Base-by-base conservation (phyloP, 2,329 filamentous ascomycete genomes). In the Paracorniculantispora psalliotae region DNA sequence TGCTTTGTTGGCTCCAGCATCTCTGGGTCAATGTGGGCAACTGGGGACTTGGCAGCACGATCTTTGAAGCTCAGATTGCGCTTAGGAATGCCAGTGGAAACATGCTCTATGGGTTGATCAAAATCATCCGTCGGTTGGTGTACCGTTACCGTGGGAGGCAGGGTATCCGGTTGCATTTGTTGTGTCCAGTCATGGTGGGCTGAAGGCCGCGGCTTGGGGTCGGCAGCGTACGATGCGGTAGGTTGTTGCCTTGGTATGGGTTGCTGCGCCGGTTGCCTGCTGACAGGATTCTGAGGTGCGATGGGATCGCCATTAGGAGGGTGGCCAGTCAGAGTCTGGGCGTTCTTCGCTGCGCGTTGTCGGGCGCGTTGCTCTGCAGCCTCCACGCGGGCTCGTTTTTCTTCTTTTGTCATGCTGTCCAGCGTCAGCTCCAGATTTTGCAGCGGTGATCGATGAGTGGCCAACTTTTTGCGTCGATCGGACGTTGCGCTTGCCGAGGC, bases 361-460 rank as follows among this genome's bases (percentile, higher is more conserved):
- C 86, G 83, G 19, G 87, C 83, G 46, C 84, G 82, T 65, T 86
- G 81, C 71, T 97, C 93, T 6, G 91, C 91, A 67, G 93, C 89
- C 69, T 92, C 84, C 4, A 93, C 85, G 49, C 91, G 83, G 9
- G 92, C 91, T 63, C 93, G 84, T 73, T 96, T 96, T 74, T 97
- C 92, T 75, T 97, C 92, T 72, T 97, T 97, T 72, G 90, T 96
- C 73, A 97, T 93, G 74, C 90, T 92, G 72, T 89, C 89, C 68
- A 97, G 82, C 67, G 91, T 94, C 68, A 90, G 85, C 77, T 99
- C 93, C 65, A 99, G 83, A 77, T 88, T 94, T 73, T 99, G 93
- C 55, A 99, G 81, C 55, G 96, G 94, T 63, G 93, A 97, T 67
- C 90, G 86, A 71, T 96, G 89, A 59, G 88, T 82, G 68, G 93